phyloP scores from a whole-genome alignment of 768 basidiomycete genomes.

The Candolleomyces aberdarensis region DNA sequence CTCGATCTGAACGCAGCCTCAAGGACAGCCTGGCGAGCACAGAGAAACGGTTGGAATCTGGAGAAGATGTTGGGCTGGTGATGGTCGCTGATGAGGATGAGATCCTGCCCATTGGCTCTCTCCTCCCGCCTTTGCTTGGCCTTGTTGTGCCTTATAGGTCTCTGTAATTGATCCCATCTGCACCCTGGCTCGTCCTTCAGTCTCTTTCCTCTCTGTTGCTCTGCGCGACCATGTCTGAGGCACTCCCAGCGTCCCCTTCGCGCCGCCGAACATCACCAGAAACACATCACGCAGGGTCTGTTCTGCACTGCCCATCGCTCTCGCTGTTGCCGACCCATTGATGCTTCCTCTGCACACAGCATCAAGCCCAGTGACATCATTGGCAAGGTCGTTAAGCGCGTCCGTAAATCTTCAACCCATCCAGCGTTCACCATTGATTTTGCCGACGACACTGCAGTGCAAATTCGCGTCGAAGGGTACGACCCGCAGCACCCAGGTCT shows the following conservation, averaged over 20 bases:
- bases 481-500: conserved; percentile 52
- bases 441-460: conserved; percentile 38
- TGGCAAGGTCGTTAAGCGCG: conserved; percentile 41
- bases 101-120: background rate
- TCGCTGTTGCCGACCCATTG: background rate
- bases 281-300: conserved; percentile 26
- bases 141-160: conserved; percentile 10
- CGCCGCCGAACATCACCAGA: background rate
- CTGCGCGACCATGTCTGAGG: conserved; percentile 7
- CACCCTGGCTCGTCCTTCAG: background rate
- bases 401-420: conserved; percentile 39
- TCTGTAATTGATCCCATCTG: background rate
- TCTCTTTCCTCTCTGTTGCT: conserved; percentile 1
- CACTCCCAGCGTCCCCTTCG: conserved; percentile 11
- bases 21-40: background rate
- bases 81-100: background rate
- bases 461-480: conserved; percentile 63
- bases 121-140: conserved; percentile 4
- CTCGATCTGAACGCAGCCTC: conserved; percentile 1
- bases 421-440: conserved; percentile 48
- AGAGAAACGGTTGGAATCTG: background rate
- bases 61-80: background rate
- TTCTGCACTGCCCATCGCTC: conserved; percentile 1
- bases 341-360: conserved; percentile 18
- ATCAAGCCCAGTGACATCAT: conserved; percentile 38